phyloP scores from a whole-genome alignment of 2,329 filamentous ascomycete genomes.

The Plectosphaerella plurivora region DNA sequence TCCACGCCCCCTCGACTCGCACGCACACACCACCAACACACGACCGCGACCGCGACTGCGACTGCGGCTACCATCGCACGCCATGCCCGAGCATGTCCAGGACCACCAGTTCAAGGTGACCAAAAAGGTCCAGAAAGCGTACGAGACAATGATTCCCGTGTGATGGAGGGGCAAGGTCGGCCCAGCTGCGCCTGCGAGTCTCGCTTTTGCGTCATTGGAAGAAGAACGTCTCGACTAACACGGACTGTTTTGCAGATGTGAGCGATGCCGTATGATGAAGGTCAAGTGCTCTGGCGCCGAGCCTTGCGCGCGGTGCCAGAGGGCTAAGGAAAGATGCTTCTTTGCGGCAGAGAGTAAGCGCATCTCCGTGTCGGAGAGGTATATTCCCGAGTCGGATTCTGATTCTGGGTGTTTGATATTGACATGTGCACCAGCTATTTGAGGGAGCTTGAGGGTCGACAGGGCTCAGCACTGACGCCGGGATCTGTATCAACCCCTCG shows the following conservation, averaged over 20 bases:
- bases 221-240: constrained; percentile 3
- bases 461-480: neutral
- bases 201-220: neutral
- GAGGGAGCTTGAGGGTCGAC: constrained; percentile 9
- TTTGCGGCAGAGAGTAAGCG: constrained; percentile 14
- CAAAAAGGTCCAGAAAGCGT: constrained; percentile 13
- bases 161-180: neutral
- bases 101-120: constrained; percentile 12
- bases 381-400: too few species aligned
- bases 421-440: constrained; percentile 4
- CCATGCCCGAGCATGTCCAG: constrained; percentile 10
- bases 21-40: neutral
- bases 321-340: constrained; percentile 14
- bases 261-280: constrained; percentile 16
- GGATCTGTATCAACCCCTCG: neutral
- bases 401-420: neutral
- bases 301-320: constrained; percentile 15
- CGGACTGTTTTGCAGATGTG: constrained; percentile 18
- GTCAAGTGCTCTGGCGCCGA: constrained; percentile 17
- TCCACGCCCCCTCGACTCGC: neutral
- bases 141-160: neutral
- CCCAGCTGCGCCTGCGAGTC: neutral
- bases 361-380: constrained; percentile 16
- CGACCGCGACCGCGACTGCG: too few species aligned
- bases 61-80: neutral